phyloP scores from a whole-genome alignment of 2,329 filamentous ascomycete genomes.

The Verticillium nonalfalfae region DNA sequence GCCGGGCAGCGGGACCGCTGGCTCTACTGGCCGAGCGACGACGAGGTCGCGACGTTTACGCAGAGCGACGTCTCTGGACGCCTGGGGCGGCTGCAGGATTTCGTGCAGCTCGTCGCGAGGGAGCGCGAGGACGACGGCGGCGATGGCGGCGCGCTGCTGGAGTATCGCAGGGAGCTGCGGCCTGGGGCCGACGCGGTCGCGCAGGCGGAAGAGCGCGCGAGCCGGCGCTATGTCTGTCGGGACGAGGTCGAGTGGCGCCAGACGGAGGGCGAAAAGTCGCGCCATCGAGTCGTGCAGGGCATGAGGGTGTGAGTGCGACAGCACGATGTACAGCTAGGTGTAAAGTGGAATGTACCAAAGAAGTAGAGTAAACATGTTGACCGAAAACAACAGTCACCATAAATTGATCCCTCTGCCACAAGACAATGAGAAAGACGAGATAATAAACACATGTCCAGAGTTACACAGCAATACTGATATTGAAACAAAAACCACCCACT shows the following conservation, averaged over 20 bases:
- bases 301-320: neutral
- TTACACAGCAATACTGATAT: neutral
- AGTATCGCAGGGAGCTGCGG: neutral
- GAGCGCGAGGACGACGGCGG: neutral
- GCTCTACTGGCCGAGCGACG: constrained; percentile 31
- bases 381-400: neutral
- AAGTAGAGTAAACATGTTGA: neutral
- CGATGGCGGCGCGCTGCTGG: neutral
- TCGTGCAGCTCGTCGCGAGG: neutral
- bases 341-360: neutral
- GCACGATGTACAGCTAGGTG: neutral
- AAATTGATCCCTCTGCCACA: neutral
- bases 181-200: neutral
- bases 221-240: neutral
- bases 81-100: constrained; percentile 2
- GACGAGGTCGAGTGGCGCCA: neutral
- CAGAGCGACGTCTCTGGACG: constrained; percentile 7
- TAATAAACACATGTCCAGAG: neutral
- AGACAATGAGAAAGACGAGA: neutral
- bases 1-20: constrained; percentile 14
- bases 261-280: neutral
- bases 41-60: constrained; percentile 26
- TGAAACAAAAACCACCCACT: neutral
- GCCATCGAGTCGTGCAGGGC: neutral
- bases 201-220: neutral